These are phyloP conservation scores for Rhododendron williamsianum DNA, from an alignment of 148 eudicot genomes.

Conservation along the genomic window DNA sequence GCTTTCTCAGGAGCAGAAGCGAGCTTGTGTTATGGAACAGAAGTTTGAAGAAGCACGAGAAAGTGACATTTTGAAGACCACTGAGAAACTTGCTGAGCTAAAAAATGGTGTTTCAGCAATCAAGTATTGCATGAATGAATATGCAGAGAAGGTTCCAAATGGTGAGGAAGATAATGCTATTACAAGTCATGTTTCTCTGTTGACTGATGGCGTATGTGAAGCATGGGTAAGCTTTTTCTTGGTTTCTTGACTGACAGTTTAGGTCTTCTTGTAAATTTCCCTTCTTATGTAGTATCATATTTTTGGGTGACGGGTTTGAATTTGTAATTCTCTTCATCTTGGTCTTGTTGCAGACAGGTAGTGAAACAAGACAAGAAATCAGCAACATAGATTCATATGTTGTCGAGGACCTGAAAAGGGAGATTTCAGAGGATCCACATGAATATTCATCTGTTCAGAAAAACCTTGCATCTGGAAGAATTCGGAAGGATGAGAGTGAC, in stretches of 20 bases:
- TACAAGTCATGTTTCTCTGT: conserved; percentile 1
- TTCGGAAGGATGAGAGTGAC: conserved; percentile 16
- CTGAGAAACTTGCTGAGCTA: conserved; percentile 45
- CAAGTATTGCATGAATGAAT: conserved; percentile 32
- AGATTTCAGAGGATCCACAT: conserved; percentile 12
- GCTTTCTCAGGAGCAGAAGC: conserved; percentile 31
- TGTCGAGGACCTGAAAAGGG: conserved; percentile 14
- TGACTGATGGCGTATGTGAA: conserved; percentile 16
- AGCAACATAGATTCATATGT: conserved; percentile 9
- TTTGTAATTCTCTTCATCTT: neutral
- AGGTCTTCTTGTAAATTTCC: neutral
- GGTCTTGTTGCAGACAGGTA: conserved; percentile 38
- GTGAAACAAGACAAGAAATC: conserved; percentile 14
- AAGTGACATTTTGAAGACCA: conserved; percentile 31
- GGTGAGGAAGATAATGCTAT: neutral
- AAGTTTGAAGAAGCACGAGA: conserved; percentile 39
- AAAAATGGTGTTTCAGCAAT: conserved; percentile 42
- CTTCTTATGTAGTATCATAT: neutral
- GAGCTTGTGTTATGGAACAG: conserved; percentile 24
- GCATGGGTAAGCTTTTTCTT: conserved; percentile 33
- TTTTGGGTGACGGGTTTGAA: neutral
- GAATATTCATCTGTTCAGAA: conserved; percentile 10
- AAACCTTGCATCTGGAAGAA: conserved; percentile 6
- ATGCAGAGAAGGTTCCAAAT: conserved; percentile 16
- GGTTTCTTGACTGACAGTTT: neutral